A percentile compares a stretch with the other conserved stretches of the same genome.
Evolutionary conservation across 495 filamentous ascomycete species (phyloP).

Genomic region (Halenospora varia): DNA sequence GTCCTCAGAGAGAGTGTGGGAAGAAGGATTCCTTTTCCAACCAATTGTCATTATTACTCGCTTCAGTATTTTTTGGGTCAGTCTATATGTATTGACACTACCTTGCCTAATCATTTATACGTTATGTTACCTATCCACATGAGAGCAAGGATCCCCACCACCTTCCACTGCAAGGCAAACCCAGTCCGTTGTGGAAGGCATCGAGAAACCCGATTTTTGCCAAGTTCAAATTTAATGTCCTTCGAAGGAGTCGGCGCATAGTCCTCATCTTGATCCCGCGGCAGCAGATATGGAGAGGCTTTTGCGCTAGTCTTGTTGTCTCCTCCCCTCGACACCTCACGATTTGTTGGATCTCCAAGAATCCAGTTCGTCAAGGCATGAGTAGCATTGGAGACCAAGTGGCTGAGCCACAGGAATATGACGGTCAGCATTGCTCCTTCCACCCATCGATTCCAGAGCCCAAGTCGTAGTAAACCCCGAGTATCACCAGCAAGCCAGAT

Average conservation of each 20-base stretch:
- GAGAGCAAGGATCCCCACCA: slow-evolving; percentile 20
- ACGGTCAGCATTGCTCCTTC: slow-evolving; percentile 35
- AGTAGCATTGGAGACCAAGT: slow-evolving; percentile 32
- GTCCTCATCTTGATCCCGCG: neutral
- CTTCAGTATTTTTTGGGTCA: no score
- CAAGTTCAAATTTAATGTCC: slow-evolving; percentile 9
- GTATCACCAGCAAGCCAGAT: slow-evolving; percentile 59
- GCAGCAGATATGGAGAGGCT: neutral
- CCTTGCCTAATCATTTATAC: slow-evolving; percentile 10
- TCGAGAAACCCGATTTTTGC: neutral
- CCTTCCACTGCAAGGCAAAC: slow-evolving; percentile 23
- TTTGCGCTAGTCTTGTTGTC: no score
- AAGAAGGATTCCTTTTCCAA: no score
- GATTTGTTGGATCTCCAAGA: slow-evolving; percentile 23
- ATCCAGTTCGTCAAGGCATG: slow-evolving; percentile 36
- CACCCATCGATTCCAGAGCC: slow-evolving; percentile 32
- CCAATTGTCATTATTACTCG: no score
- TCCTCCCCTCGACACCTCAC: neutral
- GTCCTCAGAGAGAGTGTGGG: no score
- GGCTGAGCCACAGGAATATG: slow-evolving; percentile 40
- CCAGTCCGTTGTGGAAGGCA: neutral
- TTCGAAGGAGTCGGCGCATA: neutral
- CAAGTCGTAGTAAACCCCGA: slow-evolving; percentile 47
- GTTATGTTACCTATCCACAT: slow-evolving; percentile 28
- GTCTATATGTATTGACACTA: no score